phyloP scores from a whole-genome alignment of 176 grass and related monocot genomes.

The Aegilops sharonensis region DNA sequence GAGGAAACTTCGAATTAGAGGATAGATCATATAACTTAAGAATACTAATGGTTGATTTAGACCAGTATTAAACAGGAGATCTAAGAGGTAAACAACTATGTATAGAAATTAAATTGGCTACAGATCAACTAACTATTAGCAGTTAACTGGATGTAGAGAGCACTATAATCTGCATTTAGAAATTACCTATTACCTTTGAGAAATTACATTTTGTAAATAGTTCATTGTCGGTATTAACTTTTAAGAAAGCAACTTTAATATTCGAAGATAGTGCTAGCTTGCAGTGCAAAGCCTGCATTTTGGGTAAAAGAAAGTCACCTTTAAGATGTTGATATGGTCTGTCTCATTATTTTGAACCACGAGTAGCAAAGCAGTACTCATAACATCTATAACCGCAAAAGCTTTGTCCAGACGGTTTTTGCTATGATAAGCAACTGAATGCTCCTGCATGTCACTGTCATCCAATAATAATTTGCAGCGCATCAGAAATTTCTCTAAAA shows the following conservation, averaged over 20 bases:
- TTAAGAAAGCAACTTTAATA: conserved; percentile 1
- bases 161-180: not conserved
- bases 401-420: conserved; percentile 78
- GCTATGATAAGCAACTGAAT: conserved; percentile 24
- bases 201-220: not conserved
- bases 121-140: not conserved
- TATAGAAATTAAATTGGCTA: not conserved
- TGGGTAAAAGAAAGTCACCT: conserved; percentile 56
- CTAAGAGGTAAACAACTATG: not conserved
- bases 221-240: not conserved
- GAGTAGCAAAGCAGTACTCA: conserved; percentile 82
- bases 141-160: not conserved
- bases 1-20: conserved; percentile 21
- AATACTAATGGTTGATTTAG: not conserved
- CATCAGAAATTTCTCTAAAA: conserved; percentile 92
- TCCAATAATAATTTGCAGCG: conserved; percentile 95
- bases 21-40: conserved; percentile 2
- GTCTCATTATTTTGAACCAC: conserved; percentile 94
- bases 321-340: conserved; percentile 97
- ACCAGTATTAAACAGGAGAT: not conserved
- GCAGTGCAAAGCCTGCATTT: not conserved
- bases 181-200: not conserved
- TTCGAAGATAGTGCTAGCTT: not conserved
- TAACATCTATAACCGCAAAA: conserved; percentile 87
- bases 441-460: conserved; percentile 77